Conservation (phyloP, 1,139 yeast genomes). For the Pichia sp. region DNA sequence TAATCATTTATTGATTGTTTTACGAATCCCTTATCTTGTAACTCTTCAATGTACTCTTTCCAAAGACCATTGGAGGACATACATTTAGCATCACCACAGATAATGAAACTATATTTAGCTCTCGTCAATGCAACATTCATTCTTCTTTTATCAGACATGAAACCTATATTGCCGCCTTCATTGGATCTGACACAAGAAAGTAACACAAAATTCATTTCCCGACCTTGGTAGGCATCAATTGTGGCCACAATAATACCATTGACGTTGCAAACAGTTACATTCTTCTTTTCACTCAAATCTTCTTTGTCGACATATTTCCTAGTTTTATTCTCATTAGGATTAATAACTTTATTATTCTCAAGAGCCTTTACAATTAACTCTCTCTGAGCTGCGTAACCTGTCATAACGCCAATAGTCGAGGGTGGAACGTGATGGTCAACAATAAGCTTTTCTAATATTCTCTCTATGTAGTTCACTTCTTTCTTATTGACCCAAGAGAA, state of each 20-base stretch:
- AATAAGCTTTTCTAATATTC: constrained; percentile 46
- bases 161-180: constrained; percentile 74
- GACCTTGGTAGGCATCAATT: constrained; percentile 94
- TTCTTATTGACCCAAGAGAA: constrained; percentile 38
- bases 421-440: constrained; percentile 50
- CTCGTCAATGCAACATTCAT: constrained; percentile 90
- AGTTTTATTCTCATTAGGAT: constrained; percentile 49
- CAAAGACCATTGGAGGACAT: constrained; percentile 50
- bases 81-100: constrained; percentile 56
- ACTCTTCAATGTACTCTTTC: constrained; percentile 44
- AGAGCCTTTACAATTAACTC: constrained; percentile 52
- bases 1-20: constrained; percentile 12
- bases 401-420: constrained; percentile 57
- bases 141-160: constrained; percentile 83
- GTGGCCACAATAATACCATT: constrained; percentile 71
- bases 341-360: constrained; percentile 48
- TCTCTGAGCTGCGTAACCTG: constrained; percentile 72
- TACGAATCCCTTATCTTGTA: constrained; percentile 20
- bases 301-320: constrained; percentile 36
- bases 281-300: constrained; percentile 26
- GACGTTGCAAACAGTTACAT: constrained; percentile 47
- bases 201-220: constrained; percentile 87
- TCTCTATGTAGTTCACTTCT: constrained; percentile 47
- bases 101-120: constrained; percentile 78
- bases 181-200: constrained; percentile 90